Base-by-base conservation (phyloP, 2,329 filamentous ascomycete genomes). In the Plenodomus tracheiphilus region DNA sequence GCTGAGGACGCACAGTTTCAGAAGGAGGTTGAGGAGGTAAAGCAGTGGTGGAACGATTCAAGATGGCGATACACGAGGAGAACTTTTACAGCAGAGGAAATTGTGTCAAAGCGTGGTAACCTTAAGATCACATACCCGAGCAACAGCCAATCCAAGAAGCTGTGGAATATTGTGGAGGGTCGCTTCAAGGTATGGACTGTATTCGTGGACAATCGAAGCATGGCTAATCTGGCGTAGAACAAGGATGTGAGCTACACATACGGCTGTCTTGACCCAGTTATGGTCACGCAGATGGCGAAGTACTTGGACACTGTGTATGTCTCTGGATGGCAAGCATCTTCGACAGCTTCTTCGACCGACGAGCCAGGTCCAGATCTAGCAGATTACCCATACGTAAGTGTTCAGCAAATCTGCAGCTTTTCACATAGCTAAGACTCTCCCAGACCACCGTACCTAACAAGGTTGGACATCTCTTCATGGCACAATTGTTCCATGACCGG, bases 241-340 rank as follows among this genome's bases (percentile, higher is more conserved):
- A 85, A 85, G 65, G 88, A 94, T 68, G 89, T 89, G 40, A 95
- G 90, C 76, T 96, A 87, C 79, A 99, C 94, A 49, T 99, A 97
- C 71, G 94, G 94, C 68, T 97, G 94, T 77, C 81, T 99, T 58
- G 94, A 99, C 71, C 94, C 94, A 10, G 96, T 96, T 47, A 97
- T 97, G 89, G 84, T 99, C 72, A 97, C 94, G 21, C 94, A 99
- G 75, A 99, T 99, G 94, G 93, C 93, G 65, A 96, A 97, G 77
- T 97, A 95, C 75, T 82, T 99, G 54, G 94, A 99, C 71, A 99
- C 94, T 28, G 90, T 99, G 72, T 99, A 99, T 74, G 94, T 99
- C 54, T 97, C 94, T 46, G 94, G 94, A 58, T 99, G 94, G 94
- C 94, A 99, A 77, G 96, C 90, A 58, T 97, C 93, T 1, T 97